Percentiles rank a stretch among this genome's conserved stretches.
These are phyloP conservation scores for Dicorynia guianensis DNA, from an alignment of 306 rosid species.

Conservation along the genomic window DNA sequence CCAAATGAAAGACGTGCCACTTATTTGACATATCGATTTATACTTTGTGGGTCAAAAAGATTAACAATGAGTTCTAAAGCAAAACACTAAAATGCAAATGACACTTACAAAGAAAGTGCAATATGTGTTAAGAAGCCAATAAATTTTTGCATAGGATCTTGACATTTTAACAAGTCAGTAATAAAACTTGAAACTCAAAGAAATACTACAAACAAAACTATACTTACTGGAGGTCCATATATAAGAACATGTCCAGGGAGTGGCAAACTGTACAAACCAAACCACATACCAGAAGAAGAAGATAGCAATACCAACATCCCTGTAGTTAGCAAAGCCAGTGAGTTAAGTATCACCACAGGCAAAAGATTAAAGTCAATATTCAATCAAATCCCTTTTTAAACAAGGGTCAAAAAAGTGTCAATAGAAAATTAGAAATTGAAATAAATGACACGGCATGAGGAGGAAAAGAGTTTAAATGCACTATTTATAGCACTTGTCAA, in stretches of 20 bases:
- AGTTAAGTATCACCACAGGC: constrained; percentile 31
- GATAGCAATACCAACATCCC: constrained; percentile 81
- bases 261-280: constrained; percentile 73
- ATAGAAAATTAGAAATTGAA: constrained; percentile 24
- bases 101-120: constrained; percentile 1
- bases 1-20: not conserved
- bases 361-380: no score
- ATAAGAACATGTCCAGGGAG: constrained; percentile 91
- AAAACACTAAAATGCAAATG: not conserved
- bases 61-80: not conserved
- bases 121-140: constrained; percentile 26
- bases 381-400: no score
- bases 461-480: constrained; percentile 1
- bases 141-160: not conserved
- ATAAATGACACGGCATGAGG: constrained; percentile 26
- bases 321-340: constrained; percentile 49
- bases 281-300: constrained; percentile 76
- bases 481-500: not conserved
- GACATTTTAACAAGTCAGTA: constrained; percentile 21
- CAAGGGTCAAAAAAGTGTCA: not conserved
- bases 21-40: constrained; percentile 2
- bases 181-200: constrained; percentile 29
- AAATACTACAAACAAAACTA: constrained; percentile 24
- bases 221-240: constrained; percentile 93
- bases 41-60: not conserved